Evolutionary conservation across 257 asterid species (phyloP).

Genomic region (Marsdenia floribunda): DNA sequence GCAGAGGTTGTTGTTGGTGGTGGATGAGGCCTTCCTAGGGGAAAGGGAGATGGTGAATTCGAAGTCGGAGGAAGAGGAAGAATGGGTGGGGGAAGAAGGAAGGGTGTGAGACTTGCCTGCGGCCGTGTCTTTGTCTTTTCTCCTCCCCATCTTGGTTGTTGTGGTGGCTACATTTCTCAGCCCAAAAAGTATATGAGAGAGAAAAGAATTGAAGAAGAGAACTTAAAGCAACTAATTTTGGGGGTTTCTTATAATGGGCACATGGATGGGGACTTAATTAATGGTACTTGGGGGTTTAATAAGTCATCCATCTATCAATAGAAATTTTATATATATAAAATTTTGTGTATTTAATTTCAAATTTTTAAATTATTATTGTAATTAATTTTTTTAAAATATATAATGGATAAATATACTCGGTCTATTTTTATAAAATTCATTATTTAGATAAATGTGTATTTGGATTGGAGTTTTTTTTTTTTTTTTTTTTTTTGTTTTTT

Average conservation of each 20-base stretch:
- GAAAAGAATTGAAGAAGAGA: constrained; percentile 3
- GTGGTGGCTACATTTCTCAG: constrained; percentile 21
- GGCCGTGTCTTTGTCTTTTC: constrained; percentile 33
- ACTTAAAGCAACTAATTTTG: constrained; percentile 13
- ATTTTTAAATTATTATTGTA: too few relatives aligned
- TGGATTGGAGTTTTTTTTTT: too few relatives aligned
- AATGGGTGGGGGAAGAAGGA: constrained; percentile 86
- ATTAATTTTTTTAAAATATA: too few relatives aligned
- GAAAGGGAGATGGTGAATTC: constrained; percentile 73
- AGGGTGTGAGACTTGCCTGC: constrained; percentile 53
- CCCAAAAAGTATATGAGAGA: background rate
- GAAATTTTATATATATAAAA: too few relatives aligned
- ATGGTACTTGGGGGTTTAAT: background rate
- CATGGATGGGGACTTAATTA: constrained; percentile 9
- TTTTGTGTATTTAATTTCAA: too few relatives aligned
- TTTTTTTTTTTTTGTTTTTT: too few relatives aligned
- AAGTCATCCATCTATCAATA: too few relatives aligned
- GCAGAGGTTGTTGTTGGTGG: constrained; percentile 45
- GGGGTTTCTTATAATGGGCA: constrained; percentile 24
- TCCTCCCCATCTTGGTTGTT: constrained; percentile 43
- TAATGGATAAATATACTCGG: too few relatives aligned
- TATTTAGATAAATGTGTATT: too few relatives aligned
- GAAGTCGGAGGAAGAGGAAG: constrained; percentile 57
- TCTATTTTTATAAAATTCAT: too few relatives aligned
- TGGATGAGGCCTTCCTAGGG: constrained; percentile 38